A percentile compares a stretch with the other conserved stretches of the same genome.
These are phyloP conservation scores for Mycena olivaceomarginata DNA, from an alignment of 768 basidiomycete species.

Conservation along the genomic window DNA sequence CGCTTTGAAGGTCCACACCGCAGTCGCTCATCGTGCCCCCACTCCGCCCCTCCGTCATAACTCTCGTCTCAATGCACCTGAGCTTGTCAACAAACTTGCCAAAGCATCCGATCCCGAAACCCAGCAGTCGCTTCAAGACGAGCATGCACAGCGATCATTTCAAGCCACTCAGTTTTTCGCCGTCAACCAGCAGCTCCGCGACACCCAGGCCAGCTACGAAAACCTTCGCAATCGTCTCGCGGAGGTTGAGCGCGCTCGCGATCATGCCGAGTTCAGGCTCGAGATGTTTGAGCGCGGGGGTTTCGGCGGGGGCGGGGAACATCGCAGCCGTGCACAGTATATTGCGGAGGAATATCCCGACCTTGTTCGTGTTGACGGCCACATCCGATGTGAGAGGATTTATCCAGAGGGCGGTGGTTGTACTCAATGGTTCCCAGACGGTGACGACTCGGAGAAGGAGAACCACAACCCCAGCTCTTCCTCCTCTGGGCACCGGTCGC, in stretches of 20 bases:
- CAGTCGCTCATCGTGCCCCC: background rate
- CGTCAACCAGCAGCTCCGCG: slow-evolving; percentile 16
- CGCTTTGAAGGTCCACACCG: background rate
- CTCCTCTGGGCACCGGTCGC: background rate
- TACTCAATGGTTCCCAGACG: background rate
- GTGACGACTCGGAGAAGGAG: background rate
- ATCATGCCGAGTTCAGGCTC: slow-evolving; percentile 34
- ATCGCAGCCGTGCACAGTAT: background rate
- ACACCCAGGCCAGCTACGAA: slow-evolving; percentile 29
- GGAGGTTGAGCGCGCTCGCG: too few relatives aligned
- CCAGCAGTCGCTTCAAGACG: slow-evolving; percentile 5
- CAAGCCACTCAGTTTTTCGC: background rate
- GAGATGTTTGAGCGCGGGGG: background rate
- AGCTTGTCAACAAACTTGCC: background rate
- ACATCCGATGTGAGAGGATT: slow-evolving; percentile 19
- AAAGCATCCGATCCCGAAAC: background rate
- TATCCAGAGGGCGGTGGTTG: slow-evolving; percentile 12
- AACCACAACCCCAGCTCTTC: background rate
- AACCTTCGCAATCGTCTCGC: background rate
- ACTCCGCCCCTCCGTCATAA: slow-evolving; percentile 7
- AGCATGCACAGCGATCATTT: slow-evolving; percentile 6
- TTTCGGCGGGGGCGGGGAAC: too few relatives aligned
- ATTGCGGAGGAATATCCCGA: background rate
- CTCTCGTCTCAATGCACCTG: background rate
- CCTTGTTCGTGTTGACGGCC: background rate